A percentile compares a stretch with the other conserved stretches of the same genome.
phyloP scores from a whole-genome alignment of 805 yeast genomes.

The Sporopachydermia quercuum region DNA sequence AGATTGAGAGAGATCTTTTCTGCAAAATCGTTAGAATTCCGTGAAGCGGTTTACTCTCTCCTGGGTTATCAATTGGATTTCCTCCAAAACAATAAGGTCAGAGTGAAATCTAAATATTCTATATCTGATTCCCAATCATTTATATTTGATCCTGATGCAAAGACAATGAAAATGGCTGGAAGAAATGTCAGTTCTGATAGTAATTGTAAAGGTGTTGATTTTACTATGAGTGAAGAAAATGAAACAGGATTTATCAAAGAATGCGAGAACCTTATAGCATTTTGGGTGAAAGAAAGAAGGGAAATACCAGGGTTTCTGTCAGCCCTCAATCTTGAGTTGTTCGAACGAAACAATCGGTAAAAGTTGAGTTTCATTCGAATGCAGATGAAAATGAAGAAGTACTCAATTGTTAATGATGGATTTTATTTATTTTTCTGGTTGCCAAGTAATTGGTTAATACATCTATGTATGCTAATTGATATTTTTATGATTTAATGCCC shows the following conservation, averaged over 20 bases:
- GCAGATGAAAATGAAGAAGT: too few relatives aligned
- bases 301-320: constrained; percentile 70
- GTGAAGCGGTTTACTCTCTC: constrained; percentile 48
- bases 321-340: constrained; percentile 54
- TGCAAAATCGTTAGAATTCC: constrained; percentile 54
- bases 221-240: constrained; percentile 9
- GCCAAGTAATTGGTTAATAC: too few relatives aligned
- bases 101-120: constrained; percentile 34
- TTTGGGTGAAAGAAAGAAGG: constrained; percentile 53
- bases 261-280: constrained; percentile 37
- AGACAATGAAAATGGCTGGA: constrained; percentile 35
- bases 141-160: constrained; percentile 39
- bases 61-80: constrained; percentile 68
- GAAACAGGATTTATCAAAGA: constrained; percentile 16
- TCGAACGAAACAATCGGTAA: constrained; percentile 24
- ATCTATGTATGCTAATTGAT: too few relatives aligned
- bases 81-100: constrained; percentile 36
- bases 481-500: too few relatives aligned
- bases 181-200: constrained; percentile 20
- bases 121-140: constrained; percentile 27
- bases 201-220: constrained; percentile 11
- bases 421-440: too few relatives aligned
- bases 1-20: constrained; percentile 41
- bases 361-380: too few relatives aligned
- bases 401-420: too few relatives aligned